These are phyloP conservation scores for Parascedosporium putredinis DNA, from an alignment of 2,329 filamentous ascomycete species.

Conservation along the genomic window DNA sequence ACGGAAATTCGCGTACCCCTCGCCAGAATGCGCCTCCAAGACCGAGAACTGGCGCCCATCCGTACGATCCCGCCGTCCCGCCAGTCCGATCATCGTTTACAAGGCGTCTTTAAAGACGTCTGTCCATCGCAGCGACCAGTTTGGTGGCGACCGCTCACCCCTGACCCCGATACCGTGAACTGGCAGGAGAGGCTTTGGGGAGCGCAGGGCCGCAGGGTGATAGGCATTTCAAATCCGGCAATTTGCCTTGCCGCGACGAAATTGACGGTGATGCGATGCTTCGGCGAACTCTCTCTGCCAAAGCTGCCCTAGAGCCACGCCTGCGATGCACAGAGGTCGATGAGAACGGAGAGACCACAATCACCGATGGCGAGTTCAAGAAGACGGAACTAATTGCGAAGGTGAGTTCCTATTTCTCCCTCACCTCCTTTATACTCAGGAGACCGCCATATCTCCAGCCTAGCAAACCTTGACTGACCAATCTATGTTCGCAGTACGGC, in stretches of 20 bases:
- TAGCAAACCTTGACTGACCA: conserved; percentile 8
- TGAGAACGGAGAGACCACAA: conserved; percentile 79
- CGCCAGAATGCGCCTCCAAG: background rate
- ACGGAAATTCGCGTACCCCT: background rate
- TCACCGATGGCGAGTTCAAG: conserved; percentile 92
- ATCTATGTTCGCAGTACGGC: conserved; percentile 54
- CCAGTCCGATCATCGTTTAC: background rate
- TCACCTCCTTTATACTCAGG: too few relatives aligned
- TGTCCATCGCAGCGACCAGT: conserved; percentile 13
- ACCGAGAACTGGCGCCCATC: background rate
- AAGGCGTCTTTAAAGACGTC: background rate
- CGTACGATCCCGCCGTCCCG: background rate
- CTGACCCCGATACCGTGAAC: conserved; percentile 18
- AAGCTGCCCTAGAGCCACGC: conserved; percentile 73
- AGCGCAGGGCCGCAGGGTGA: conserved; percentile 23
- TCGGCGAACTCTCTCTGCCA: conserved; percentile 59
- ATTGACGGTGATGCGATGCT: conserved; percentile 33
- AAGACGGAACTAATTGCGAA: conserved; percentile 96
- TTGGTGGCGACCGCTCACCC: conserved; percentile 14
- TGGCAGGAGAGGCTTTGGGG: conserved; percentile 42
- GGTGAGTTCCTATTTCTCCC: conserved; percentile 32
- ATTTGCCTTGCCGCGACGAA: conserved; percentile 48
- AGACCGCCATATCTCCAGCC: background rate
- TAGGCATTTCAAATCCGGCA: conserved; percentile 41
- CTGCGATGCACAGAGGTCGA: conserved; percentile 93